Evolutionary conservation across 1,284 basidiomycete genomes (phyloP).

Genomic region (Irpex lacteus): DNA sequence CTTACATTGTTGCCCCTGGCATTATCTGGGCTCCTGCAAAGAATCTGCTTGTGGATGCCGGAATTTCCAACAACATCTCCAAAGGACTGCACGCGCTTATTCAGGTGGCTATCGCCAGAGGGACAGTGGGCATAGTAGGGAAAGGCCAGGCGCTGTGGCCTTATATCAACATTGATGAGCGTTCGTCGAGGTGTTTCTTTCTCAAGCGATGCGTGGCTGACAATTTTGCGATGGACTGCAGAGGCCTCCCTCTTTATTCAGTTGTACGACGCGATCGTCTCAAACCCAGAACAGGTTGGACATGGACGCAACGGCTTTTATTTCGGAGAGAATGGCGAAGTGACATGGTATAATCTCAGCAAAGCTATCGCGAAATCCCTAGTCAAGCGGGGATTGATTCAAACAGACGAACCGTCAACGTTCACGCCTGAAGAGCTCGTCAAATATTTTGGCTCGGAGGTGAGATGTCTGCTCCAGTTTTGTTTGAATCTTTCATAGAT

Average conservation of each 20-base stretch:
- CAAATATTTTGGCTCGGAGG: constrained; percentile 15
- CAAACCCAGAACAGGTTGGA: constrained; percentile 14
- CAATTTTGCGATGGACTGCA: constrained; percentile 2
- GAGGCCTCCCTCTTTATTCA: constrained; percentile 21
- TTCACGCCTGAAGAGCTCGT: constrained; percentile 32
- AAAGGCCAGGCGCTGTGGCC: constrained; percentile 28
- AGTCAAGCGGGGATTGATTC: constrained; percentile 20
- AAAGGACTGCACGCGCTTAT: constrained; percentile 32
- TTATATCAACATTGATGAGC: constrained; percentile 42
- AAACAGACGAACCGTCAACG: constrained; percentile 24
- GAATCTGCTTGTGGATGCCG: constrained; percentile 33
- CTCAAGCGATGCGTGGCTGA: neutral
- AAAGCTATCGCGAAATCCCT: constrained; percentile 22
- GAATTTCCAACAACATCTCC: constrained; percentile 33
- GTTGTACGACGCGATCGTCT: constrained; percentile 19
- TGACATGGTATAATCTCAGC: constrained; percentile 31
- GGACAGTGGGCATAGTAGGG: constrained; percentile 31
- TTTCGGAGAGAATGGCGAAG: constrained; percentile 45
- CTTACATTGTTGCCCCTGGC: constrained; percentile 37
- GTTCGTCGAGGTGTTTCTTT: constrained; percentile 21
- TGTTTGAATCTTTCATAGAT: too few relatives aligned
- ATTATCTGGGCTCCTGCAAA: constrained; percentile 36
- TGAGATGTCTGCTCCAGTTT: neutral
- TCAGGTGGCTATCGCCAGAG: constrained; percentile 25
- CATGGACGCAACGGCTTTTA: constrained; percentile 47